Evolutionary conservation across 164 flowering plant species (phyloP), one percentile per base, ranked within the genome.

Genomic region (Berberis thunbergii): DNA sequence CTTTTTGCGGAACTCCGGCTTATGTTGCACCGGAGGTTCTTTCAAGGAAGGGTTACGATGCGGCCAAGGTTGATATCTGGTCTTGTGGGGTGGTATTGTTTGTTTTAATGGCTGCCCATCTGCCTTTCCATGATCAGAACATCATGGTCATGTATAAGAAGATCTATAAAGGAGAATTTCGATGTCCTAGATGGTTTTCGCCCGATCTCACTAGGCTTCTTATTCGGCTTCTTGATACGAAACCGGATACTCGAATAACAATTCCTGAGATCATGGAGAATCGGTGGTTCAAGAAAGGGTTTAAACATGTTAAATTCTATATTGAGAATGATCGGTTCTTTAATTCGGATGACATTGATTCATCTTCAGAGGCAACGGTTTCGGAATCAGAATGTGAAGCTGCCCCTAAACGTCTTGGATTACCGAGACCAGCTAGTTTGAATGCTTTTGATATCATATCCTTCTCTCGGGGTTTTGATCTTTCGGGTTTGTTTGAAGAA

Each of bases 171-270:
- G 80, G 80, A 38, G 76, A 74, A 44, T 77, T 77, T 60, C 62
- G 80, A 41, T 77, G 78, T 63, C 76, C 80, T 7, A 43, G 76
- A n/a, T 77, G 80, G 80, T 77, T 73, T 59, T 68, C 75, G 0
- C 26, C 26, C 26, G 26, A 26, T 26, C 26, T 26, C 26, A 26
- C 26, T 26, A 26, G 26, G 26, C 26, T 73, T 39, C 69, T 73
- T 10, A 12, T 52, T 41, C 75, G 75, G 26, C 69, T 73, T 6
- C 69, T 73, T 1, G 75, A 73, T 26, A 61, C 72, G 40, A 73
- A 73, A n/a, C 75, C 72, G 11, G 69, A 43, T 46, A 68, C 75
- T 11, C 39, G 75, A 54, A 73, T 26, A 26, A 26, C 26, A 26
- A 26, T 26, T 26, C 26, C 26, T 26, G 26, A 26, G 26, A 26